Evolutionary conservation across 768 basidiomycete species (phyloP).

Genomic region (Trametopsis cervina): DNA sequence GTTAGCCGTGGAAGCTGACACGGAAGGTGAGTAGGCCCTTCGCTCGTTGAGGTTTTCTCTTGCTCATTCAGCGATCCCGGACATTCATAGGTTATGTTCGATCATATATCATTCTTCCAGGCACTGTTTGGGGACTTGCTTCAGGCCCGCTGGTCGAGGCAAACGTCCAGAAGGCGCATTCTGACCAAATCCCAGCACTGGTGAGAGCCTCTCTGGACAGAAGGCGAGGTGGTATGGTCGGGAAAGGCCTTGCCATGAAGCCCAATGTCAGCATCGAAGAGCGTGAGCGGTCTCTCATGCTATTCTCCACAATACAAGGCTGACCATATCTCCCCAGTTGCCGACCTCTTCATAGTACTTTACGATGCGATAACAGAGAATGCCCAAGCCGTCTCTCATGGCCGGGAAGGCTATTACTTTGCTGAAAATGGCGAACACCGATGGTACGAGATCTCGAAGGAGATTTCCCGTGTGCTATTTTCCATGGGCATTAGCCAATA

Average conservation of each 20-base stretch:
- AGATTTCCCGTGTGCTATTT: conserved; percentile 27
- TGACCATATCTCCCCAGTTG: conserved; percentile 28
- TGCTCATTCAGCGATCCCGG: too few species aligned
- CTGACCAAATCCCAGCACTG: conserved; percentile 39
- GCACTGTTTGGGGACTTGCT: conserved; percentile 55
- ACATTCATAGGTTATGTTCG: conserved; percentile 38
- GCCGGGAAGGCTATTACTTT: conserved; percentile 29
- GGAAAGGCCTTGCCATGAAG: conserved; percentile 52
- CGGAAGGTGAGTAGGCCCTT: conserved; percentile 27
- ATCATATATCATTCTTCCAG: conserved; percentile 44
- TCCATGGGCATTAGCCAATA: conserved; percentile 21
- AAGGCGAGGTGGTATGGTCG: conserved; percentile 43
- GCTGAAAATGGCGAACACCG: conserved; percentile 23
- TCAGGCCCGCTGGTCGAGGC: conserved; percentile 44
- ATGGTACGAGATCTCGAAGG: conserved; percentile 25
- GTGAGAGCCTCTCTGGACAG: conserved; percentile 39
- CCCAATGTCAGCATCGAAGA: conserved; percentile 48
- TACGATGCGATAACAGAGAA: conserved; percentile 28
- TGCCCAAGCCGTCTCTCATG: conserved; percentile 18
- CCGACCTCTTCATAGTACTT: conserved; percentile 34
- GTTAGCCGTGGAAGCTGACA: conserved; percentile 38
- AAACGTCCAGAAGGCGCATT: conserved; percentile 45
- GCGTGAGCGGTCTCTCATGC: conserved; percentile 24
- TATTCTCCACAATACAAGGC: neutral
- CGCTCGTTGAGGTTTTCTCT: neutral